A percentile compares a stretch with the other conserved stretches of the same genome.
Evolutionary conservation across 768 basidiomycete genomes (phyloP).

Genomic region (Russula lepida): DNA sequence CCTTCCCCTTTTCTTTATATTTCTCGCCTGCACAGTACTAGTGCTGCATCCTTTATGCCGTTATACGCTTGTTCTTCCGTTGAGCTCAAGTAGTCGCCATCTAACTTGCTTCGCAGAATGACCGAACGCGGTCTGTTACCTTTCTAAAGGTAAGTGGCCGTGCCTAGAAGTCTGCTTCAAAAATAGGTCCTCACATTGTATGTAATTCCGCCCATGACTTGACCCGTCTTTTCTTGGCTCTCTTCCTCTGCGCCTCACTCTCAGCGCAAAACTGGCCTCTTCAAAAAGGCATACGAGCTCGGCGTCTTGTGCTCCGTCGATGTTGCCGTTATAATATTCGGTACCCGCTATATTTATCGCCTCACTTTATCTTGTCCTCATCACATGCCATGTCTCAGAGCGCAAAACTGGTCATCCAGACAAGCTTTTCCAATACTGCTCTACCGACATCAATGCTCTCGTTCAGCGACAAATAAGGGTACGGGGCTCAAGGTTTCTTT

Average conservation of each 20-base stretch:
- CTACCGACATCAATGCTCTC: constrained; percentile 58
- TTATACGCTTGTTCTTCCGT: constrained; percentile 23
- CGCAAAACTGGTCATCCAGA: constrained; percentile 70
- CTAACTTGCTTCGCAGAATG: constrained; percentile 52
- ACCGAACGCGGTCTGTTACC: constrained; percentile 85
- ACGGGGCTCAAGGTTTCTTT: constrained; percentile 15
- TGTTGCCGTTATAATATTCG: constrained; percentile 83
- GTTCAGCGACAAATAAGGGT: constrained; percentile 59
- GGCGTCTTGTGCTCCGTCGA: constrained; percentile 87
- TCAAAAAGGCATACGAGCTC: constrained; percentile 88
- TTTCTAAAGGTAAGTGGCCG: constrained; percentile 66
- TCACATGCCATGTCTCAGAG: constrained; percentile 35
- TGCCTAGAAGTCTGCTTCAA: constrained; percentile 25
- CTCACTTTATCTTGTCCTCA: neutral
- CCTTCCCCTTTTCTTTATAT: constrained; percentile 22
- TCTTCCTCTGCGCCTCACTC: constrained; percentile 15
- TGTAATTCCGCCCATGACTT: constrained; percentile 30
- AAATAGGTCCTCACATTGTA: constrained; percentile 43
- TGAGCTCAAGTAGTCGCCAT: constrained; percentile 8
- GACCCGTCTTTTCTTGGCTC: constrained; percentile 16
- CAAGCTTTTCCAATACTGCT: constrained; percentile 79
- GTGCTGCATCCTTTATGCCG: constrained; percentile 5
- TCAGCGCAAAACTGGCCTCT: constrained; percentile 82
- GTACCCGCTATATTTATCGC: constrained; percentile 29
- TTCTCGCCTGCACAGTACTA: too few species aligned